phyloP scores from a whole-genome alignment of 2,329 filamentous ascomycete genomes.

The Pyrenophora seminiperda region DNA sequence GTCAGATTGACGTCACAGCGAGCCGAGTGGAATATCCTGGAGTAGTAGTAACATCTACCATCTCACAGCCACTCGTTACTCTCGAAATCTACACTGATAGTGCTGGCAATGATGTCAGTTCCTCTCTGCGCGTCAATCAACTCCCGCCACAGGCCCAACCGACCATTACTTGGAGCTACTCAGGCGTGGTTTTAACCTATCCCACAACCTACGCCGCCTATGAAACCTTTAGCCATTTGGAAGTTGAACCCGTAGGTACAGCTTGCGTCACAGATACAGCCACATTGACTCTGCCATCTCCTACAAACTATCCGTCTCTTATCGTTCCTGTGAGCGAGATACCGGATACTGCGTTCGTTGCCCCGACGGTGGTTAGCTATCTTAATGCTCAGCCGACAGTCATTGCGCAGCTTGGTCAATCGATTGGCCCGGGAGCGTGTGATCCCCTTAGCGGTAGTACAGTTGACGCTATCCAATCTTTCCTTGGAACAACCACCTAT shows the following conservation, averaged over 20 bases:
- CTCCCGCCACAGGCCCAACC: slow-evolving; percentile 19
- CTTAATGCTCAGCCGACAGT: slow-evolving; percentile 40
- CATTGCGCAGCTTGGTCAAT: slow-evolving; percentile 32
- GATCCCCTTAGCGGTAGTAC: slow-evolving; percentile 36
- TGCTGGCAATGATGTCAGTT: slow-evolving; percentile 19
- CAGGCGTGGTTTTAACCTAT: slow-evolving; percentile 35
- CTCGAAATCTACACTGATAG: slow-evolving; percentile 30
- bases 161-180: slow-evolving; percentile 36
- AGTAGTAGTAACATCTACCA: slow-evolving; percentile 25
- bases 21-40: slow-evolving; percentile 37
- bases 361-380: slow-evolving; percentile 37
- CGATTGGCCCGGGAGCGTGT: slow-evolving; percentile 38
- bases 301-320: slow-evolving; percentile 34
- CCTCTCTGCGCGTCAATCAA: slow-evolving; percentile 15
- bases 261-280: slow-evolving; percentile 26
- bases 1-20: slow-evolving; percentile 42
- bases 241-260: slow-evolving; percentile 27
- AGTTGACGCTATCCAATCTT: slow-evolving; percentile 1
- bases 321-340: slow-evolving; percentile 30
- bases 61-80: slow-evolving; percentile 22
- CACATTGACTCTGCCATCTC: slow-evolving; percentile 29
- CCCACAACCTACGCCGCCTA: slow-evolving; percentile 43
- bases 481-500: slow-evolving; percentile 12
- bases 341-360: slow-evolving; percentile 29
- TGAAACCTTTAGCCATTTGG: slow-evolving; percentile 35